Evolutionary conservation across 2,329 filamentous ascomycete genomes (phyloP).

Genomic region (Didymella glomerata): DNA sequence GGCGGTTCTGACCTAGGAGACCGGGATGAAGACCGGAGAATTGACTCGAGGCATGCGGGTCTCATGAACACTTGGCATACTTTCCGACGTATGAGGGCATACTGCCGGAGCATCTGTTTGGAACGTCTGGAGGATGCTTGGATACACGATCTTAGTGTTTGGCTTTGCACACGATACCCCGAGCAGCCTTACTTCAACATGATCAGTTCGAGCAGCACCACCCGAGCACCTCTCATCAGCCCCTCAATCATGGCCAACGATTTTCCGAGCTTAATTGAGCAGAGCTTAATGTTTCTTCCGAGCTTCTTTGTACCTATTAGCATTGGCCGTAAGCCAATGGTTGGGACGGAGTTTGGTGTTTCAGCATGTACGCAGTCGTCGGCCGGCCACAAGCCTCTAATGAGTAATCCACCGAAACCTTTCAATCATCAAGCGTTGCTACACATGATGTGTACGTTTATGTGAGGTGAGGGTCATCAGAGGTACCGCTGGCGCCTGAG

Average conservation of each 20-base stretch:
- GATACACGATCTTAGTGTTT: constrained; percentile 13
- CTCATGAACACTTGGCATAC: constrained; percentile 5
- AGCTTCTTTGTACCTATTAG: constrained; percentile 17
- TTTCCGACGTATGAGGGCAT: not conserved
- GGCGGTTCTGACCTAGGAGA: constrained; percentile 49
- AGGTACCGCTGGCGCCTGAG: not conserved
- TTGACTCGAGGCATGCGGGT: not conserved
- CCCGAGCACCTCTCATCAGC: not conserved
- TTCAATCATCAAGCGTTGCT: not conserved
- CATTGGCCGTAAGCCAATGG: constrained; percentile 6
- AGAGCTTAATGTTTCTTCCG: constrained; percentile 5
- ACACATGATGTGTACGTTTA: not conserved
- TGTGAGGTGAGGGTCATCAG: not conserved
- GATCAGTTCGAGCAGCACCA: constrained; percentile 2
- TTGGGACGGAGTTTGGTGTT: constrained; percentile 2
- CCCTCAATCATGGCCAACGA: not conserved
- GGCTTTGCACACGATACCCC: constrained; percentile 8
- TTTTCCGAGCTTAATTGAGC: not conserved
- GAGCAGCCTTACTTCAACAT: constrained; percentile 2
- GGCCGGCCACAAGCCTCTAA: not conserved
- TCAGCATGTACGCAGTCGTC: not conserved
- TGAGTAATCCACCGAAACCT: constrained; percentile 8
- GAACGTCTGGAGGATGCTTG: constrained; percentile 17
- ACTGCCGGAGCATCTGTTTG: constrained; percentile 4
- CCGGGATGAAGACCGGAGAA: not conserved